A percentile compares a stretch with the other conserved stretches of the same genome.
These are phyloP conservation scores for Metschnikowia reukaufii DNA, from an alignment of 805 yeast species.

Conservation along the genomic window DNA sequence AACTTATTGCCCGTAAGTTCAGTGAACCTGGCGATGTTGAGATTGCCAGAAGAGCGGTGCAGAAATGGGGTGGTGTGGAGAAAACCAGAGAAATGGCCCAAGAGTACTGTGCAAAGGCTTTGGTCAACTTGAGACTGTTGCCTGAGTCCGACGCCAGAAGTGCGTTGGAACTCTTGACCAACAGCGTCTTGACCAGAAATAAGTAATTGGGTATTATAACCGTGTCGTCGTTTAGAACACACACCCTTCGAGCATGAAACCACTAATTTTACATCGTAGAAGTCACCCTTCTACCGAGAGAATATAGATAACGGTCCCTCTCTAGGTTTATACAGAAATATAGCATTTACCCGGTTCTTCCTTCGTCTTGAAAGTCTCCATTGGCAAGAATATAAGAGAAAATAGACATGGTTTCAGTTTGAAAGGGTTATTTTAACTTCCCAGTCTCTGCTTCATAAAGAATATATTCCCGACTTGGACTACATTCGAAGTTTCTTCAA, in stretches of 20 bases:
- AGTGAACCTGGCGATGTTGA: slow-evolving; percentile 79
- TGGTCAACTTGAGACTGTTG: slow-evolving; percentile 64
- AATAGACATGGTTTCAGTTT: no score
- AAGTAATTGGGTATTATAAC: slow-evolving; percentile 44
- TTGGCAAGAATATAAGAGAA: no score
- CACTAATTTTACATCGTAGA: no score
- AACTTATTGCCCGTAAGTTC: slow-evolving; percentile 80
- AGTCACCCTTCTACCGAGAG: no score
- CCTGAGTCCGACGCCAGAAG: slow-evolving; percentile 90
- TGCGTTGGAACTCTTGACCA: slow-evolving; percentile 82
- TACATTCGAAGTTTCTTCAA: no score
- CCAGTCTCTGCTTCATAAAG: no score
- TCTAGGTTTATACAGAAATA: no score
- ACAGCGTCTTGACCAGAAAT: slow-evolving; percentile 76
- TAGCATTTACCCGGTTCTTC: no score
- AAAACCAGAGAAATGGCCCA: slow-evolving; percentile 77
- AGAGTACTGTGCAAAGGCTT: slow-evolving; percentile 73
- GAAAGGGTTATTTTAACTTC: no score
- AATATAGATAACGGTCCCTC: no score
- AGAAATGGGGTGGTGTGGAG: slow-evolving; percentile 67
- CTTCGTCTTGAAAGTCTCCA: no score
- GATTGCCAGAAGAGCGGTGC: slow-evolving; percentile 73
- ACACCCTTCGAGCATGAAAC: background rate
- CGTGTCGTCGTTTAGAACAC: background rate
- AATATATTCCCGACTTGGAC: no score